Evolutionary conservation across 2,329 filamentous ascomycete genomes (phyloP), one percentile per base, ranked within the genome.

Genomic region (Fusarium tanahbumbuense): DNA sequence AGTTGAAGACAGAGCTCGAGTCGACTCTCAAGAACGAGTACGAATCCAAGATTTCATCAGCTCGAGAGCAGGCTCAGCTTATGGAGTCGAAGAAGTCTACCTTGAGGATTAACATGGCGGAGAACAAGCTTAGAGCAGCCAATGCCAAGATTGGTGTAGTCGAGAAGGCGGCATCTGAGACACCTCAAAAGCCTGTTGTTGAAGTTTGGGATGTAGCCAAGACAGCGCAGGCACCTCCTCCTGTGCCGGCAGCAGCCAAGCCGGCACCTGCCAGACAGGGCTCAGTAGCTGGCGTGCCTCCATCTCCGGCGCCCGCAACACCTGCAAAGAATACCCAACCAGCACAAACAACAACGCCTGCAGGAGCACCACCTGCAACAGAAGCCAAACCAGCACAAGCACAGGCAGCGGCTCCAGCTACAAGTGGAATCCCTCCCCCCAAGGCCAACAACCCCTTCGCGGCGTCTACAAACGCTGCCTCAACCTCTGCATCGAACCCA

Each of bases 121-220:
- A 95, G 72, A 92, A 91, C 73, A 89, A 91, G 76, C 81, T 86
- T 48, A 88, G 86, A 67, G 81, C 83, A 11, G 88, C 90, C 0
- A 85, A 85, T 53, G 92, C 91, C 7, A 97, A 96, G 82, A 82
- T 97, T 32, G 87, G 88, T 3, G 88, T 96, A 2, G 92, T 98
- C 6, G 88, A 94, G 75, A 92, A 89, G 48, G 94, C 95, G 15
- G 93, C 92, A 1, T 86, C 86, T n/a, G 92, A 97, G 49, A 98
- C 94, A 1, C 95, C 95, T 1, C 86, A 95, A 74, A 90, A 89
- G 77, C 89, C 94, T 1, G 93, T 98, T 6, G 88, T 84, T 12
- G 94, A 98, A 79, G 94, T 98, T 1, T 98, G 93, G 92, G 89
- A 91, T 68, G 83, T 92, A 56, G 94, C 92, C 0, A 94, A 95